Percentiles rank a stretch among this genome's conserved stretches.
These are phyloP conservation scores for Breviolum minutum DNA, from an alignment of 73 alveolate genomes.

Conservation along the genomic window DNA sequence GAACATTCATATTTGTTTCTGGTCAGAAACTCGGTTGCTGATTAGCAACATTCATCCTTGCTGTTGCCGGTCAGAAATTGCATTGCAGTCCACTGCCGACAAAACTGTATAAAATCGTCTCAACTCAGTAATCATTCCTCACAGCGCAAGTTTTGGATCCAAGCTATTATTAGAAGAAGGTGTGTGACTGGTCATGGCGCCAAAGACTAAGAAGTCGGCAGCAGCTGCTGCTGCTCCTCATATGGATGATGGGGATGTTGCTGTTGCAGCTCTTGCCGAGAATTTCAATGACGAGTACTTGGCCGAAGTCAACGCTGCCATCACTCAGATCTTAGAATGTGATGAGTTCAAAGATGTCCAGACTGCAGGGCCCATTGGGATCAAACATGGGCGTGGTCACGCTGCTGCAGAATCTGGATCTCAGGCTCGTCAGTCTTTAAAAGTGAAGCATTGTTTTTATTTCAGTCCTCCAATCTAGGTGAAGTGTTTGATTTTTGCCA, in stretches of 20 bases:
- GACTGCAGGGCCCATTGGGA: not conserved
- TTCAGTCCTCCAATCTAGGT: too few relatives aligned
- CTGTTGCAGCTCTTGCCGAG: not conserved
- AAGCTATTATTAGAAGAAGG: not conserved
- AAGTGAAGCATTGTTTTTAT: too few relatives aligned
- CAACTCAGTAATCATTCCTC: not conserved
- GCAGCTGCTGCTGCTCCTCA: not conserved
- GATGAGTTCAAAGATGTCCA: not conserved
- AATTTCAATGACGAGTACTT: not conserved
- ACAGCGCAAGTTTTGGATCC: not conserved
- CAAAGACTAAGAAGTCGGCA: too few relatives aligned
- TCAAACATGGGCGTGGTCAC: not conserved
- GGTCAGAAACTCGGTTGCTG: too few relatives aligned
- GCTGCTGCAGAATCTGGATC: not conserved
- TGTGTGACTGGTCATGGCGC: not conserved
- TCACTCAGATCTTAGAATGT: not conserved
- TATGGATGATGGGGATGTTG: too few relatives aligned
- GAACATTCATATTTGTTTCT: too few relatives aligned
- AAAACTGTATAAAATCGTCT: too few relatives aligned
- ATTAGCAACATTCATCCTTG: too few relatives aligned
- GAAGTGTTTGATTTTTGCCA: too few relatives aligned
- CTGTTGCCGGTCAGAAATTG: too few relatives aligned
- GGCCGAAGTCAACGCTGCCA: not conserved
- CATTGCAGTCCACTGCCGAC: too few relatives aligned
- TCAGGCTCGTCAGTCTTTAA: too few relatives aligned